Evolutionary conservation across 768 basidiomycete species (phyloP).

Genomic region (Tulasnella sp.): DNA sequence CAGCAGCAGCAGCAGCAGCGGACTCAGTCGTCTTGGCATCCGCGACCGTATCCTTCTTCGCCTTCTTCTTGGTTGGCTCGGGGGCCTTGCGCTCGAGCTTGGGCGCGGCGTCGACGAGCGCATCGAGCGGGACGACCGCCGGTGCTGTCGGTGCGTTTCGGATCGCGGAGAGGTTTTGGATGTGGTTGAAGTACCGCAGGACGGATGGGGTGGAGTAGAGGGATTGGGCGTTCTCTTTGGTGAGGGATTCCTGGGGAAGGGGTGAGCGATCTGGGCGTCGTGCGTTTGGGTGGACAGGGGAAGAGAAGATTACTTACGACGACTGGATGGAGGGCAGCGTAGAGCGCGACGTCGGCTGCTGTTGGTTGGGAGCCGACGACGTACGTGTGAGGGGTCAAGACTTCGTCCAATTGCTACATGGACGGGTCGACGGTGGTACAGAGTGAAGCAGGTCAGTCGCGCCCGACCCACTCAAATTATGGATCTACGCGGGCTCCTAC

Average conservation of each 20-base stretch:
- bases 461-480: background rate
- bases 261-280: background rate
- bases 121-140: slow-evolving; percentile 20
- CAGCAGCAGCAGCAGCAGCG: slow-evolving; percentile 18
- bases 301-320: slow-evolving; percentile 42
- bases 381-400: slow-evolving; percentile 70
- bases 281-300: background rate
- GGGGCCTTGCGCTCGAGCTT: slow-evolving; percentile 51
- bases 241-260: slow-evolving; percentile 30
- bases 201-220: slow-evolving; percentile 72
- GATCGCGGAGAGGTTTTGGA: slow-evolving; percentile 63
- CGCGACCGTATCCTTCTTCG: slow-evolving; percentile 37
- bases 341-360: slow-evolving; percentile 83
- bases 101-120: slow-evolving; percentile 57
- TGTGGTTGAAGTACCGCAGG: slow-evolving; percentile 90
- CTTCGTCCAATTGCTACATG: slow-evolving; percentile 54
- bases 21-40: slow-evolving; percentile 21
- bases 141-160: slow-evolving; percentile 42
- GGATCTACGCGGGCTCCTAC: slow-evolving; percentile 27
- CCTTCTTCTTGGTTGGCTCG: slow-evolving; percentile 59
- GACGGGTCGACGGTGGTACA: background rate
- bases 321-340: slow-evolving; percentile 74
- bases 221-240: slow-evolving; percentile 55
- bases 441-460: background rate
- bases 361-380: slow-evolving; percentile 75